phyloP scores from a whole-genome alignment of 345 rosid genomes.

The Toxicodendron radicans region DNA sequence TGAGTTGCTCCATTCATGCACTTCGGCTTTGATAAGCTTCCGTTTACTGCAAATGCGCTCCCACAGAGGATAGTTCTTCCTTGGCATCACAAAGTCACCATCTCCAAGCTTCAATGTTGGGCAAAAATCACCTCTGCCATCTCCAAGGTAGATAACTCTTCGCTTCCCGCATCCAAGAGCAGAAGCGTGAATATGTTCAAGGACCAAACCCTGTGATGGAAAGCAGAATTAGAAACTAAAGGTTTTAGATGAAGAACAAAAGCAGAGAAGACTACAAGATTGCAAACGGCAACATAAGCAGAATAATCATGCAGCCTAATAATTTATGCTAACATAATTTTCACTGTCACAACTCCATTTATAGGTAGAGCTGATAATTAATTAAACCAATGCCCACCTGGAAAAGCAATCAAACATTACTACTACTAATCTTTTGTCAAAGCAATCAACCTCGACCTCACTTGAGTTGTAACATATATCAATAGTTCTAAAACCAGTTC shows the following conservation, averaged over 20 bases:
- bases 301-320: background rate
- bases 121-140: constrained; percentile 83
- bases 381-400: too few species aligned
- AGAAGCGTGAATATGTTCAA: constrained; percentile 46
- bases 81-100: constrained; percentile 69
- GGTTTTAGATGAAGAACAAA: background rate
- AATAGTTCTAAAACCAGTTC: too few species aligned
- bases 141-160: constrained; percentile 73
- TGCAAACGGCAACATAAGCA: background rate
- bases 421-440: background rate
- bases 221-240: constrained; percentile 1
- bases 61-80: constrained; percentile 70
- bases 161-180: constrained; percentile 22
- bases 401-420: background rate
- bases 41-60: constrained; percentile 38
- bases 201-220: constrained; percentile 57
- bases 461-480: background rate
- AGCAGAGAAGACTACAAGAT: background rate
- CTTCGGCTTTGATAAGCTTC: constrained; percentile 57
- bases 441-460: background rate
- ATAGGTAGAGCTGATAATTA: background rate
- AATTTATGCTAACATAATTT: background rate
- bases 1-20: constrained; percentile 68
- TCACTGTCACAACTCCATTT: background rate
- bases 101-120: constrained; percentile 61